Percentiles rank a stretch among this genome's conserved stretches.
These are phyloP conservation scores for Colletotrichum brevisporum DNA, from an alignment of 2,329 filamentous ascomycete species.

Conservation along the genomic window DNA sequence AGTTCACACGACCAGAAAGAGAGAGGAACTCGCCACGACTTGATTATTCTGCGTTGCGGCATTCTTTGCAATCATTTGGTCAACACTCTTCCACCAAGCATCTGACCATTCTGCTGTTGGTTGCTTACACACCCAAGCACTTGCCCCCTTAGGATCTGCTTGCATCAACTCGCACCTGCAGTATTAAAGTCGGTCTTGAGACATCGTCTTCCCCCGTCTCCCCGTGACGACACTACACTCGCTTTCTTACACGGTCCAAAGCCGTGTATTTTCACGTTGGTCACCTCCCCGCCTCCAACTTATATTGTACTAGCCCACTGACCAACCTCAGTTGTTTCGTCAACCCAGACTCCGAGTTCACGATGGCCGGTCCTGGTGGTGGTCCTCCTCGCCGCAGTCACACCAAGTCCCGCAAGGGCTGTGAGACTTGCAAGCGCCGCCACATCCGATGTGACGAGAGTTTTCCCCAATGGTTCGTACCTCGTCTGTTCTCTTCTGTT, in stretches of 20 bases:
- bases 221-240: slow-evolving; percentile 38
- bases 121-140: slow-evolving; percentile 35
- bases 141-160: slow-evolving; percentile 5
- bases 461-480: slow-evolving; percentile 90
- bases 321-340: slow-evolving; percentile 45
- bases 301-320: slow-evolving; percentile 22
- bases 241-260: slow-evolving; percentile 43
- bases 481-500: background rate
- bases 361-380: slow-evolving; percentile 94
- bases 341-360: slow-evolving; percentile 51
- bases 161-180: slow-evolving; percentile 7
- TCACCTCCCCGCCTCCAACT: slow-evolving; percentile 16
- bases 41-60: slow-evolving; percentile 18
- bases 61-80: slow-evolving; percentile 26
- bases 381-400: slow-evolving; percentile 93
- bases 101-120: slow-evolving; percentile 15
- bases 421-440: slow-evolving; percentile 96
- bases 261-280: slow-evolving; percentile 50
- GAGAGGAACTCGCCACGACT: slow-evolving; percentile 34
- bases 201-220: slow-evolving; percentile 13
- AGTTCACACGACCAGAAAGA: slow-evolving; percentile 41
- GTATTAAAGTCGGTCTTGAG: slow-evolving; percentile 31
- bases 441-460: slow-evolving; percentile 99
- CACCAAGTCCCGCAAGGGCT: slow-evolving; percentile 98
- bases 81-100: slow-evolving; percentile 4